Evolutionary conservation across 1,284 basidiomycete species (phyloP).

Genomic region (Wolfiporia cocos): DNA sequence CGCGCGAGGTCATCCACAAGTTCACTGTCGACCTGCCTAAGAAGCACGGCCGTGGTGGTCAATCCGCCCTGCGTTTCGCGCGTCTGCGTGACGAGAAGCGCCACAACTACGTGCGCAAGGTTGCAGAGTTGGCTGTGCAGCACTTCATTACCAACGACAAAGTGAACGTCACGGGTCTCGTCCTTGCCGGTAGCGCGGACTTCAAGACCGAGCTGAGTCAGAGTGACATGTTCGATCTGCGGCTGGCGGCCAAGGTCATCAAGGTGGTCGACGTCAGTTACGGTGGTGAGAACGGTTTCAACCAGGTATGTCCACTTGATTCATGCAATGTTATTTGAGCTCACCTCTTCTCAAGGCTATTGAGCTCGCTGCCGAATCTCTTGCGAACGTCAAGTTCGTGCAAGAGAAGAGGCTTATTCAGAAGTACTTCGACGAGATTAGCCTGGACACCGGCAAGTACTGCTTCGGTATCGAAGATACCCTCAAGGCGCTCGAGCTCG

Average conservation of each 20-base stretch:
- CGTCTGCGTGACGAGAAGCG: slow-evolving; percentile 99
- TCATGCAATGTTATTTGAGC: neutral
- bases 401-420: slow-evolving; percentile 98
- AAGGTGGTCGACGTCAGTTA: slow-evolving; percentile 99
- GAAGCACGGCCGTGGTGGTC: slow-evolving; percentile 99
- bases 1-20: slow-evolving; percentile 95
- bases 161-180: slow-evolving; percentile 95
- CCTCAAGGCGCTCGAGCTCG: slow-evolving; percentile 93
- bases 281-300: slow-evolving; percentile 99
- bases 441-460: slow-evolving; percentile 95
- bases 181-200: slow-evolving; percentile 97
- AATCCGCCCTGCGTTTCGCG: slow-evolving; percentile 99
- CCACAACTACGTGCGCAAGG: slow-evolving; percentile 99
- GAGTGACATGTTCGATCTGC: slow-evolving; percentile 94
- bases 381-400: slow-evolving; percentile 98
- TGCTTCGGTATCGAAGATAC: slow-evolving; percentile 99
- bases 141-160: slow-evolving; percentile 99
- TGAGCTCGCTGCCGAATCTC: slow-evolving; percentile 91
- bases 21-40: slow-evolving; percentile 99
- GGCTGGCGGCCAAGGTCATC: slow-evolving; percentile 87
- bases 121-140: slow-evolving; percentile 94
- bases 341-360: slow-evolving; percentile 63
- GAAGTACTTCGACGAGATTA: slow-evolving; percentile 99
- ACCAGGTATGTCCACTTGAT: slow-evolving; percentile 55
- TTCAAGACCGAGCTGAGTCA: slow-evolving; percentile 98